Evolutionary conservation across 371 early-diverging fungal genomes (phyloP), one percentile per base, ranked within the genome.

Genomic region (Mucor saturninus): DNA sequence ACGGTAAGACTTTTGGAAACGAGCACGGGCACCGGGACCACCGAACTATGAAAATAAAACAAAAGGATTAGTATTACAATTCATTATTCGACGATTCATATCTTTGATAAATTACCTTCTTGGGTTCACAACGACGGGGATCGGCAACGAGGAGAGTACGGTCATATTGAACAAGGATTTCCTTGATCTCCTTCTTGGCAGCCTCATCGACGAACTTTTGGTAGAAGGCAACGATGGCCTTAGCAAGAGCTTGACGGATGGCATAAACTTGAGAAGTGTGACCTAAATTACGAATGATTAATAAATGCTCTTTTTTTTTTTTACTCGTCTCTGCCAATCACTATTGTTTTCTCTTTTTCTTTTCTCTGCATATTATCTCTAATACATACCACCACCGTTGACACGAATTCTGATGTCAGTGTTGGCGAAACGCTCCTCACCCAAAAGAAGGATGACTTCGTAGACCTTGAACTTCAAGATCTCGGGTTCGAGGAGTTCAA

Each of bases 41-140:
- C 99, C 99, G 84, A 98, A 99, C 91, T 76, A 57, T 49, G 4
- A n/a, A 14, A 59, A 50, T 7, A 51, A 7, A 29, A 21, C 21
- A 21, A 21, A 21, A 21, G 21, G 21, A 21, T 21, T 21, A 21
- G 21, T 21, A 1, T 21, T 21, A 21, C 21, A 21, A 21, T 21
- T 21, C 21, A 21, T 21, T 21, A 21, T 21, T 21, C 21, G 21
- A 21, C 21, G 21, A 21, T 21, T 48, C 28, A 37, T 15, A 26
- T 42, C 14, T 35, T 3, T 14, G 5, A 30, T 31, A 30, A 21
- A 29, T 56, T 67, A 76, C 77, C 77, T 99, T 99, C 98, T 99
- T 99, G 88, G 99, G 97, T 84, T 99, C 99, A 89, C 95, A 95
- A 84, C 99, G 98, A 86, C 99, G 97, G 69, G 99, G 96, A 86